Base-by-base conservation (phyloP, 306 rosid species). In the Herpetospermum pedunculosum region DNA sequence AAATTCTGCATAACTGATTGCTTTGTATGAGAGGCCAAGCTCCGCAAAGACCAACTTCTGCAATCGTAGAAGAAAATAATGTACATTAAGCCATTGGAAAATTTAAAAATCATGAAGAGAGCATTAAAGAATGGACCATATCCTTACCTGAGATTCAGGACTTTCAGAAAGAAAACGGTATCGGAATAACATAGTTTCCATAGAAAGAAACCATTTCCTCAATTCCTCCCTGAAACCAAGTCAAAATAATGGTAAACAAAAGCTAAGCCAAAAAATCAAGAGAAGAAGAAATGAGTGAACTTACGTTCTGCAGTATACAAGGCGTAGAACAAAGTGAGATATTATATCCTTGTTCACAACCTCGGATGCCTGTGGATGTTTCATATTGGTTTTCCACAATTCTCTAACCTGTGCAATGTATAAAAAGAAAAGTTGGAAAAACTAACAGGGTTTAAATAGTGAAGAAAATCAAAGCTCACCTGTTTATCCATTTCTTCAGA, bases 191-290 rank as follows among this genome's bases (percentile, higher is more conserved):
- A 84, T 70, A 78, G 90, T 81, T 82, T 94, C 99, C 96, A 83
- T 83, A 23, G 96, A 85, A 71, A 94, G 92, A 78, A 94, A 91
- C 99, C 99, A 94, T 83, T 89, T 94, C 78, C 96, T 88, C 87
- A 91, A 84, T 7, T 94, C 97, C 76, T 94, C 99, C 78, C 99
- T 94, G 57, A 59, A 16, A 70, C 28, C 76, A 69, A 19, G 63
- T 8, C 65, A 53, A 29, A 65, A 54, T 30, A 71, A 70, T 15
- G 54, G 37, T 54, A 18, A 72, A 55, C 74, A 76, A 8, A 49
- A 48, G 44, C 50, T 38, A 70, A 29, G 75, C 62, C 67, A 30
- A 58, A 14, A 8, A 60, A 32, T 21, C 16, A 32, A 46, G 14
- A 30, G 21, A 65, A 48, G 25, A 43, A 38, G 69, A 15, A 71